Evolutionary conservation across 2,329 filamentous ascomycete species (phyloP), one percentile per base, ranked within the genome.

Genomic region (Trichocomaceae sp.): DNA sequence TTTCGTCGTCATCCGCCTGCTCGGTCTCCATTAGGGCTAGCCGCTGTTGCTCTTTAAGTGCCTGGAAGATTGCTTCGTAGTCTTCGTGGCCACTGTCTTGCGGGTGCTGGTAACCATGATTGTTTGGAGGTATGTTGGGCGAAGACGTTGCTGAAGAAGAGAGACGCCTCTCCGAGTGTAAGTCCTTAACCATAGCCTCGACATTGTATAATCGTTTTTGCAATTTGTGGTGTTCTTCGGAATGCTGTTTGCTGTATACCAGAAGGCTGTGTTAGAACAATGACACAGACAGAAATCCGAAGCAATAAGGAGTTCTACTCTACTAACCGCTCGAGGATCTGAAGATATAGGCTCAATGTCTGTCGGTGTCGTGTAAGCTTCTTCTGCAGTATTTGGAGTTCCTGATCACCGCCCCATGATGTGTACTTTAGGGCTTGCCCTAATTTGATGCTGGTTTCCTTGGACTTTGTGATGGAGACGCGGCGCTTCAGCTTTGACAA

Each of bases 321-420:
- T n/a, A 31, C 46, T 15, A 33, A 59, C 58, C 57, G 54, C 46
- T 59, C 51, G 10, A 60, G 48, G 17, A 60, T 56, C 26, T 58
- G 56, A 17, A 60, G 54, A 33, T 60, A 60, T 2, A 60, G 57
- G 0, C 37, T 33, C 23, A 57, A 39, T 10, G 58, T 57, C 35
- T 57, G 58, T 23, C 58, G 50, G 45, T 60, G 58, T 3, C 52
- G 54, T 10, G 55, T 35, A 47, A 60, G 44, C 26, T 52, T 58
- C 15, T 53, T 52, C 33, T 57, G 54, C n/a, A 60, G 48, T 19
- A 56, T 37, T 17, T 50, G 37, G 22, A 59, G 22, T 31, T 59
- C 49, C 29, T 47, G 50, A 10, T 55, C 54, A 7, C 58, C 58
- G 15, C 54, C 54, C 31, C 44, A 47, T 15, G 41, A 20, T 15